Percentiles rank a stretch among this genome's conserved stretches.
Conservation (phyloP, 108 stramenopile species). For the Aurantiochytrium sp. region DNA sequence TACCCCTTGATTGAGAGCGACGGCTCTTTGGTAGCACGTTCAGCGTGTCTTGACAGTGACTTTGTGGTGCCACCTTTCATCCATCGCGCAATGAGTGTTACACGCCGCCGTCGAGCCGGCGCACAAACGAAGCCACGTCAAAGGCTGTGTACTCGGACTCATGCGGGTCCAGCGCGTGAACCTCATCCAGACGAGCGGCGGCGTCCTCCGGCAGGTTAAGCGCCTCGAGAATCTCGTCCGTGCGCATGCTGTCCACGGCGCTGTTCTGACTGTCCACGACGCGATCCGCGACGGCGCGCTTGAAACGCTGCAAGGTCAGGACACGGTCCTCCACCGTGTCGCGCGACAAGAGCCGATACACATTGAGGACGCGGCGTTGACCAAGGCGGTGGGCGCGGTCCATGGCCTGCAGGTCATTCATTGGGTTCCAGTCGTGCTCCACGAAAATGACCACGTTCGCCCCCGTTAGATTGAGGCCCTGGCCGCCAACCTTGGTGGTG, state of each 20-base stretch:
- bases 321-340: slow-evolving; percentile 25
- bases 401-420: slow-evolving; percentile 91
- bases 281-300: background rate
- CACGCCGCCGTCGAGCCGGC: background rate
- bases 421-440: slow-evolving; percentile 94
- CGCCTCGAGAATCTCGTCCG: background rate
- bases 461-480: slow-evolving; percentile 74
- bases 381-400: slow-evolving; percentile 69
- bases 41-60: background rate
- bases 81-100: background rate
- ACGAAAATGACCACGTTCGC: slow-evolving; percentile 93
- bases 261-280: background rate
- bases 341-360: slow-evolving; percentile 34
- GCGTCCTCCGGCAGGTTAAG: background rate
- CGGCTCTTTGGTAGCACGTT: no score
- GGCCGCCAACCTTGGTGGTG: slow-evolving; percentile 53
- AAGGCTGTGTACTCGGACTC: background rate
- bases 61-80: background rate
- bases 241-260: background rate
- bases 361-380: slow-evolving; percentile 55
- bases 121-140: background rate
- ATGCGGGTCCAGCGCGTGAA: background rate
- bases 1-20: no score
- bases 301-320: background rate
- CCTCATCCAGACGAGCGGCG: background rate